Base-by-base conservation (phyloP, 352 stramenopile species). In the Phytopythium vexans region DNA sequence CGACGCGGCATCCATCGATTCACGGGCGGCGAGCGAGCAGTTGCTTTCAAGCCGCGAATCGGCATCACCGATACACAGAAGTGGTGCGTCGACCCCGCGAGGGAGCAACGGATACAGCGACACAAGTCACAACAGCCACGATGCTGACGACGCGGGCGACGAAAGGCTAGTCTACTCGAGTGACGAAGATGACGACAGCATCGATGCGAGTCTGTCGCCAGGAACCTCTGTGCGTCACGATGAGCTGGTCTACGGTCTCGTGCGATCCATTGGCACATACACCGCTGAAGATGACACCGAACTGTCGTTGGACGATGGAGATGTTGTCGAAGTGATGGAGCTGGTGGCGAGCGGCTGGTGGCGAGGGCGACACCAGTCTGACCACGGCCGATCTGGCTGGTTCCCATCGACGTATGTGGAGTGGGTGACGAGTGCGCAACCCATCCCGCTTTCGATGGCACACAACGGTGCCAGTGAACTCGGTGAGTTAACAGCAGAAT, bases 391-490 rank as follows among this genome's bases (percentile, higher is more conserved):
- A 5, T 37, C 49, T 33, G 72, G 72, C 5, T 82, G 72, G 72
- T 82, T 82, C 32, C 72, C 72, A n/a, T 73, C 66, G 27, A 82
- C 68, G 3, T 82, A 82, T 61, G 69, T 75, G 11, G 60, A 82
- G 32, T 78, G 68, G 63, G 44, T 50, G 5, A 41, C 68, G 2
- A 16, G 51, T 11, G 32, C 50, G 0, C 48, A 39, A 32, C 15
- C n/a, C 1, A 36, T 3, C 38, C n/a, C n/a, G n/a, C n/a, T n/a
- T n/a, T n/a, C n/a, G n/a, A n/a, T n/a, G n/a, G n/a, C n/a, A n/a
- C n/a, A n/a, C n/a, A n/a, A n/a, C n/a, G n/a, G n/a, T n/a, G n/a
- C n/a, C n/a, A n/a, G n/a, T n/a, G n/a, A n/a, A n/a, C n/a, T n/a
- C n/a, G n/a, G n/a, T n/a, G n/a, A n/a, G n/a, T n/a, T n/a, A n/a